Percentiles rank a stretch among this genome's conserved stretches.
phyloP scores from a whole-genome alignment of 768 basidiomycete genomes.

The Phanerochaete carnosa region DNA sequence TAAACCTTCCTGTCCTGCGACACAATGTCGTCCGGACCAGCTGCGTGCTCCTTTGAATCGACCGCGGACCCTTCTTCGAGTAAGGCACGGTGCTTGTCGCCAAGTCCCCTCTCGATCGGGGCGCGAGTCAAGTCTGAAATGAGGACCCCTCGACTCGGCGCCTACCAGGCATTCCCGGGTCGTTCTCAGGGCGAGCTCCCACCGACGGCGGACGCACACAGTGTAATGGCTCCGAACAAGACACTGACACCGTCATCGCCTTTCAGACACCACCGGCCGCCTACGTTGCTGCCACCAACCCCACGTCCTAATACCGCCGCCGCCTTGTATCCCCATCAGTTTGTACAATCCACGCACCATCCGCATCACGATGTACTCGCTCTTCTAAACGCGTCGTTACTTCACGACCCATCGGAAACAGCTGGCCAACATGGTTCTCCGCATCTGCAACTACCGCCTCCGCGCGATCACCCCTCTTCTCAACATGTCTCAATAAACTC shows the following conservation, averaged over 20 bases:
- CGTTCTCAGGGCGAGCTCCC: slow-evolving; percentile 14
- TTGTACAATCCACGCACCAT: slow-evolving; percentile 15
- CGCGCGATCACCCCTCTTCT: slow-evolving; percentile 43
- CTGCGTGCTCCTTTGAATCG: slow-evolving; percentile 1
- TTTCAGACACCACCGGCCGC: slow-evolving; percentile 22
- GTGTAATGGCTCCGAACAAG: slow-evolving; percentile 17
- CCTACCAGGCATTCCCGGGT: slow-evolving; percentile 11
- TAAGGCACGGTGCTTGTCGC: slow-evolving; percentile 10
- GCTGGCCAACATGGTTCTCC: slow-evolving; percentile 24
- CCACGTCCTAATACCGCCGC: slow-evolving; percentile 14
- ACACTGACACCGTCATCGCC: slow-evolving; percentile 25
- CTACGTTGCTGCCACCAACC: slow-evolving; percentile 15
- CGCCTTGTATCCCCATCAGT: slow-evolving; percentile 24
- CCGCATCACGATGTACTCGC: slow-evolving; percentile 24
- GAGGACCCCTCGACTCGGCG: slow-evolving; percentile 10
- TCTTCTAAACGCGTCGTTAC: slow-evolving; percentile 23
- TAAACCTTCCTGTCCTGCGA: neutral
- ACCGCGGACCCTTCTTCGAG: slow-evolving; percentile 13
- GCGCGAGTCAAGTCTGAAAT: slow-evolving; percentile 15
- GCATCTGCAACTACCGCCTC: slow-evolving; percentile 41
- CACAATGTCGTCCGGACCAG: slow-evolving; percentile 7
- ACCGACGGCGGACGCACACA: slow-evolving; percentile 16
- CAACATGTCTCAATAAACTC: slow-evolving; percentile 59
- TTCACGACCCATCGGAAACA: slow-evolving; percentile 22
- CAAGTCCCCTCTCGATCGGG: slow-evolving; percentile 7